phyloP scores from a whole-genome alignment of 2,329 filamentous ascomycete genomes.

The Lomentospora prolificans region DNA sequence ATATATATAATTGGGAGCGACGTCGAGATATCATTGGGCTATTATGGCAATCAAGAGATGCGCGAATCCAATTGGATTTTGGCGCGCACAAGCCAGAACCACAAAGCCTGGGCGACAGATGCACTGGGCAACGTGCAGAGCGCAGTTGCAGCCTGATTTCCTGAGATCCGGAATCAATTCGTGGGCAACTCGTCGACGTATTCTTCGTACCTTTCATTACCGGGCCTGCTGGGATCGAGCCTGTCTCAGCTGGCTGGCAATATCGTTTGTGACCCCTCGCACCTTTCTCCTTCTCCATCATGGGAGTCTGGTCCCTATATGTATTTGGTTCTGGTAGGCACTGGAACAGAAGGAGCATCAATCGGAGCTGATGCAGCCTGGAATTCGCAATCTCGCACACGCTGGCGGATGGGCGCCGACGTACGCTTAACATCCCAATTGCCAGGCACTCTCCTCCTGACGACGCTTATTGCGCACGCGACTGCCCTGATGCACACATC shows the following conservation, averaged over 20 bases:
- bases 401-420: background rate
- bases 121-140: background rate
- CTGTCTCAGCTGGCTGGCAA: too few species aligned
- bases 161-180: background rate
- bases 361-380: background rate
- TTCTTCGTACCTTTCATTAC: too few species aligned
- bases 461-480: background rate
- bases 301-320: too few species aligned
- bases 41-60: background rate
- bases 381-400: background rate
- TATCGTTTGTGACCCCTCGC: too few species aligned
- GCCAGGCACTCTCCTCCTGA: background rate
- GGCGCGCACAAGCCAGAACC: background rate
- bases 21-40: background rate
- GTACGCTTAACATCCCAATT: background rate
- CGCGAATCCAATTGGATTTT: constrained; percentile 1
- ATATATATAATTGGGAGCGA: background rate
- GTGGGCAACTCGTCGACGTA: background rate
- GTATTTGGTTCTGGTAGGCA: too few species aligned
- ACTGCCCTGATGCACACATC: too few species aligned
- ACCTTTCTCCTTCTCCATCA: too few species aligned
- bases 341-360: too few species aligned
- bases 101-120: background rate
- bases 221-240: too few species aligned
- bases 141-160: background rate